phyloP scores from a whole-genome alignment of 2,329 filamentous ascomycete genomes.

The Alternaria sp. region DNA sequence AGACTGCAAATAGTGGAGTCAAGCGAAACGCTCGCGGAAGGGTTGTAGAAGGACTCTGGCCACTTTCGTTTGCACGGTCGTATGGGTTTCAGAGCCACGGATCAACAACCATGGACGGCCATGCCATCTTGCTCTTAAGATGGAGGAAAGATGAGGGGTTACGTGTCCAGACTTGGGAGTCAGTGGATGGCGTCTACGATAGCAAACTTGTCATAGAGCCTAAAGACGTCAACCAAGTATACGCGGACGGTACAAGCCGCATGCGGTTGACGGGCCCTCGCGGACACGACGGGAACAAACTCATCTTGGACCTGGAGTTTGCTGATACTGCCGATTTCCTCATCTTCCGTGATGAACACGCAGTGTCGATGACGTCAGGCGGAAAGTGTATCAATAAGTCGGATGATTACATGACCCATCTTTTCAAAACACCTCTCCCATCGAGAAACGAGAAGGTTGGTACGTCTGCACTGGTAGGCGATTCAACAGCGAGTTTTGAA shows the following conservation, averaged over 20 bases:
- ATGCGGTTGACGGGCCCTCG: constrained; percentile 30
- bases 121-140: constrained; percentile 1
- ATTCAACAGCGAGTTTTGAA: background rate
- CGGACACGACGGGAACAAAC: constrained; percentile 3
- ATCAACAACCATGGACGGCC: background rate
- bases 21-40: background rate
- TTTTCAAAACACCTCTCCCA: constrained; percentile 21
- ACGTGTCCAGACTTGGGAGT: constrained; percentile 3
- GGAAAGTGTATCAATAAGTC: background rate
- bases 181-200: background rate
- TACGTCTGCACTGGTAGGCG: constrained; percentile 1
- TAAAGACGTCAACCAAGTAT: constrained; percentile 15
- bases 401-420: constrained; percentile 8
- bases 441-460: constrained; percentile 19
- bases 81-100: constrained; percentile 7
- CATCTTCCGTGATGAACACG: constrained; percentile 12
- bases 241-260: constrained; percentile 21
- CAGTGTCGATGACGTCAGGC: background rate
- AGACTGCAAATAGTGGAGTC: background rate
- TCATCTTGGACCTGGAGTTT: constrained; percentile 34
- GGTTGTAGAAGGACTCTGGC: constrained; percentile 11
- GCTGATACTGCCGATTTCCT: constrained; percentile 8
- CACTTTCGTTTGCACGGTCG: constrained; percentile 26
- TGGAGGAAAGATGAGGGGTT: background rate
- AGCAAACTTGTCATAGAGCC: constrained; percentile 10